A percentile compares a stretch with the other conserved stretches of the same genome.
Conservation (phyloP, 176 grass and related monocot genomes). For the Eragrostis curvula region DNA sequence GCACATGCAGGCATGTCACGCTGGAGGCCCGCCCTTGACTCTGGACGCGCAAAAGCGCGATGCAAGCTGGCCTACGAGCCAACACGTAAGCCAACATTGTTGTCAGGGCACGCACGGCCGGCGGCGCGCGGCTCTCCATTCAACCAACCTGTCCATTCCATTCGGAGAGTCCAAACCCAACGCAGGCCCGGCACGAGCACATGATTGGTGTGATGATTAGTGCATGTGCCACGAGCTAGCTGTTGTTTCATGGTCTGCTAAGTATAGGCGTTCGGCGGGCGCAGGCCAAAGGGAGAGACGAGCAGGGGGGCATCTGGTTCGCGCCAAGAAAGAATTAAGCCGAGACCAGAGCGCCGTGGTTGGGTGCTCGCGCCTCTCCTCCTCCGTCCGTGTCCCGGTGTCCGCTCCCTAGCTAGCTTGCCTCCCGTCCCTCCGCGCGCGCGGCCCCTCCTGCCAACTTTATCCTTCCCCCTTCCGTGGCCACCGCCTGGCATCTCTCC, state of each 20-base stretch:
- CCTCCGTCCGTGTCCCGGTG: not conserved
- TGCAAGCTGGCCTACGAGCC: conserved; percentile 24
- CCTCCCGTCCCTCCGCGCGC: not conserved
- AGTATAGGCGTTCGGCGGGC: not conserved
- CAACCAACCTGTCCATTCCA: not conserved
- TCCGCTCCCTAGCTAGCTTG: not conserved
- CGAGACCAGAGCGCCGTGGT: too few species aligned
- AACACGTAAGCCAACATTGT: not conserved
- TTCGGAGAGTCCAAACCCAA: too few species aligned
- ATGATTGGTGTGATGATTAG: conserved; percentile 25
- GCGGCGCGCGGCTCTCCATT: too few species aligned
- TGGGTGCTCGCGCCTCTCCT: too few species aligned
- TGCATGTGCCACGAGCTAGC: not conserved
- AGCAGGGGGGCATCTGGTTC: too few species aligned
- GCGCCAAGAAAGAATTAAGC: too few species aligned
- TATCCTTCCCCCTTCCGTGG: conserved; percentile 22
- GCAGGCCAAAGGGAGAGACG: too few species aligned
- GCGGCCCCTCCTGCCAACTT: conserved; percentile 27
- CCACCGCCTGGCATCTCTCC: not conserved
- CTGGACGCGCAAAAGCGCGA: not conserved
- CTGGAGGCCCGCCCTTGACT: not conserved
- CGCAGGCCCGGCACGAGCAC: not conserved
- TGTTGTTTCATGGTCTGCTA: too few species aligned
- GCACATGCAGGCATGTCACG: not conserved
- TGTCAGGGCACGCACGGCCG: not conserved